These are phyloP conservation scores for Botryotinia calthae DNA, from an alignment of 2,329 filamentous ascomycete species.

Conservation along the genomic window DNA sequence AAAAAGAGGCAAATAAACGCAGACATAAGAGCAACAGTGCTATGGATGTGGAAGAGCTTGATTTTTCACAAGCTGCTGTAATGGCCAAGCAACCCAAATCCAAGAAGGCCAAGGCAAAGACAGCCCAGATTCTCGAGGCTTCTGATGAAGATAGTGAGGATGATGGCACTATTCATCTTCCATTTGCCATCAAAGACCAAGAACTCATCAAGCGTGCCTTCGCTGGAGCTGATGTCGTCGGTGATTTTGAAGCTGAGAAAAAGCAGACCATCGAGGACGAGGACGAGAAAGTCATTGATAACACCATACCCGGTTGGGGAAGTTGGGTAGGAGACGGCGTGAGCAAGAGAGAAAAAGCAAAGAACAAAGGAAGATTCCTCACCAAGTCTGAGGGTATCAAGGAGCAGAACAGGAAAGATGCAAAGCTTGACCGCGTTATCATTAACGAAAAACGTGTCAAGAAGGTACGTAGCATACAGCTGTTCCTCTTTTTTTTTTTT, in stretches of 20 bases:
- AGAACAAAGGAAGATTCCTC: conserved; percentile 60
- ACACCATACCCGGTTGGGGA: conserved; percentile 92
- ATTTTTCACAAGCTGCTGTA: conserved; percentile 37
- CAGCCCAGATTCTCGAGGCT: conserved; percentile 28
- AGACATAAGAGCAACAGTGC: conserved; percentile 37
- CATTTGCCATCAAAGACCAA: conserved; percentile 57
- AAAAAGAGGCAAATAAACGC: conserved; percentile 36
- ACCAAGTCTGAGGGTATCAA: conserved; percentile 71
- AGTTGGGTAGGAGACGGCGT: conserved; percentile 85
- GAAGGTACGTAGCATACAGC: conserved; percentile 59
- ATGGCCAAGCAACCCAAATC: conserved; percentile 35
- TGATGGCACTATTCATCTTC: conserved; percentile 52
- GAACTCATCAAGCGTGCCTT: conserved; percentile 80
- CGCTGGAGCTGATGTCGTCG: conserved; percentile 79
- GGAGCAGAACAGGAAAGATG: conserved; percentile 74
- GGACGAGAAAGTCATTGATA: conserved; percentile 77
- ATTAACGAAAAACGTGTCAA: conserved; percentile 88
- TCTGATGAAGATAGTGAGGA: conserved; percentile 41
- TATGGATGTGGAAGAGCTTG: conserved; percentile 37
- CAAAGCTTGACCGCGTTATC: conserved; percentile 79
- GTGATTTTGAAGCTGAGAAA: conserved; percentile 81
- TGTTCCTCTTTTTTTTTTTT: not conserved
- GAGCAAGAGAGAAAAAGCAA: conserved; percentile 64
- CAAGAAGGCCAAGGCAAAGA: conserved; percentile 32
- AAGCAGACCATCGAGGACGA: conserved; percentile 67